Conservation (phyloP, 2,329 filamentous ascomycete species). For the Fusarium chuoi region DNA sequence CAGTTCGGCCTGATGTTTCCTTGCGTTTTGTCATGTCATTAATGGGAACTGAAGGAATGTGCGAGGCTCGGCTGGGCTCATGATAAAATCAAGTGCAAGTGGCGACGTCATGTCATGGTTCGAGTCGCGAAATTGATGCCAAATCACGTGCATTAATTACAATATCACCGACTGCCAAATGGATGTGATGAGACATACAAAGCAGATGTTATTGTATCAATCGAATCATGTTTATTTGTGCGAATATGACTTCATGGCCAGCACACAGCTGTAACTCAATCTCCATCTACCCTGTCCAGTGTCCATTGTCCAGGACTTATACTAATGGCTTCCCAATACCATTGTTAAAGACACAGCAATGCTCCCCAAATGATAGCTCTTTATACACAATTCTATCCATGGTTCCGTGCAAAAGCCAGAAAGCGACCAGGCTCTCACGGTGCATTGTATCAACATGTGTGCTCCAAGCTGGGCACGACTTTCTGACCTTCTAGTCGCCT, state of each 20-base stretch:
- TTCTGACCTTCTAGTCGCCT: slow-evolving; percentile 28
- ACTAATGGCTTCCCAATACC: slow-evolving; percentile 17
- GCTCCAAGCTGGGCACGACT: slow-evolving; percentile 29
- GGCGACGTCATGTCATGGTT: slow-evolving; percentile 32
- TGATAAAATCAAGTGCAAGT: slow-evolving; percentile 6
- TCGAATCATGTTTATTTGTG: slow-evolving; percentile 33
- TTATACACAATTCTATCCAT: slow-evolving; percentile 41
- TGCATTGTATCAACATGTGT: slow-evolving; percentile 32
- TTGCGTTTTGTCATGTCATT: slow-evolving; percentile 10
- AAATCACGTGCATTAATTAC: slow-evolving; percentile 48
- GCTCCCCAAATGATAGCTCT: slow-evolving; percentile 24
- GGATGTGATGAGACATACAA: neutral
- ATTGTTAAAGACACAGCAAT: slow-evolving; percentile 10
- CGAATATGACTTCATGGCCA: slow-evolving; percentile 34
- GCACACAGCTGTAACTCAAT: slow-evolving; percentile 25
- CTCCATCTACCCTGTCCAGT: slow-evolving; percentile 15
- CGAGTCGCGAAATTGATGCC: slow-evolving; percentile 51
- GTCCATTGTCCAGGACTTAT: slow-evolving; percentile 4
- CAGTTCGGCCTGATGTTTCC: slow-evolving; percentile 4
- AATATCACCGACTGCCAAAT: neutral
- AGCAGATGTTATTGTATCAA: neutral
- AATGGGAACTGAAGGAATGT: neutral
- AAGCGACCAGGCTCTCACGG: slow-evolving; percentile 6
- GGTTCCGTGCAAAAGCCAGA: slow-evolving; percentile 20
- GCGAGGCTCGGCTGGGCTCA: neutral